Evolutionary conservation across 805 yeast genomes (phyloP).

Genomic region (Naumovozyma castellii): DNA sequence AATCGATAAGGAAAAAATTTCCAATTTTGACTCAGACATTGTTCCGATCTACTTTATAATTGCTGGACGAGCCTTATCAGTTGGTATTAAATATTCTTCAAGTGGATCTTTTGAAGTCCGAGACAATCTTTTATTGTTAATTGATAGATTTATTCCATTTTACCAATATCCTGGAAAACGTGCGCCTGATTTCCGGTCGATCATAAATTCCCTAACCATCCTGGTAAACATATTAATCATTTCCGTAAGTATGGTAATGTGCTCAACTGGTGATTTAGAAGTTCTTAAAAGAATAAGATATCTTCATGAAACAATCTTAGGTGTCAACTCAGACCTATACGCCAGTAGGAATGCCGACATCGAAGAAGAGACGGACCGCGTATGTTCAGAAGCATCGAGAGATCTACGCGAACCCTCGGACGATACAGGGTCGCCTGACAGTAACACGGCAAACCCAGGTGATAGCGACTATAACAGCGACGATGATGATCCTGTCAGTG

Average conservation of each 20-base stretch:
- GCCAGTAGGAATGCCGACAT: background rate
- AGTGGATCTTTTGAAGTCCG: slow-evolving; percentile 47
- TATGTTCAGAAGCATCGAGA: too few species aligned
- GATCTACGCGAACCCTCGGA: too few species aligned
- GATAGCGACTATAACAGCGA: slow-evolving; percentile 2
- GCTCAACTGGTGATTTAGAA: slow-evolving; percentile 84
- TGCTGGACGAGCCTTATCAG: slow-evolving; percentile 65
- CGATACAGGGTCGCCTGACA: too few species aligned
- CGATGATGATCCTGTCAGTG: slow-evolving; percentile 4
- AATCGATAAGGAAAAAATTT: slow-evolving; percentile 4
- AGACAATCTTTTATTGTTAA: slow-evolving; percentile 30
- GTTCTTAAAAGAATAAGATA: slow-evolving; percentile 63
- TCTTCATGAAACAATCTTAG: slow-evolving; percentile 49
- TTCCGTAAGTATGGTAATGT: slow-evolving; percentile 66
- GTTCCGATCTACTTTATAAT: slow-evolving; percentile 53
- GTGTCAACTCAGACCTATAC: slow-evolving; percentile 26
- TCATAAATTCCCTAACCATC: slow-evolving; percentile 41
- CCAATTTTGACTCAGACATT: slow-evolving; percentile 46
- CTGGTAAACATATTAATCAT: slow-evolving; percentile 53
- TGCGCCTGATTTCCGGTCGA: slow-evolving; percentile 50
- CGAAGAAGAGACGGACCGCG: background rate
- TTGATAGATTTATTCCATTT: slow-evolving; percentile 26
- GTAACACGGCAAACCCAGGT: too few species aligned
- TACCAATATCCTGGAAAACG: slow-evolving; percentile 31
- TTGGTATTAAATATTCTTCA: slow-evolving; percentile 73